phyloP scores from a whole-genome alignment of 2,329 filamentous ascomycete species.

The Cercospora canescens region DNA sequence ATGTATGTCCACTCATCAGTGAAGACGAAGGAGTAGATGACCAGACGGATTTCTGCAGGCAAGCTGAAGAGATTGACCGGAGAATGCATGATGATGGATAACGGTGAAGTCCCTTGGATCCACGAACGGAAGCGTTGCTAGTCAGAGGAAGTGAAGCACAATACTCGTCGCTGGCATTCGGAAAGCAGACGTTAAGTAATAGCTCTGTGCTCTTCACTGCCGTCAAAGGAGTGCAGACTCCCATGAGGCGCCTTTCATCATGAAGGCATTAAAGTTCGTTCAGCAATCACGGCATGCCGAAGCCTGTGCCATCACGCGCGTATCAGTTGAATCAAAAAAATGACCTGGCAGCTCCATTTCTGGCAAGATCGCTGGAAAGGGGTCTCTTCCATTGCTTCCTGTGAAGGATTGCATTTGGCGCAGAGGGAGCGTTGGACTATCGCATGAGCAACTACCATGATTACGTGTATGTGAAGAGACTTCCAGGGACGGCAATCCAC shows the following conservation, averaged over 20 bases:
- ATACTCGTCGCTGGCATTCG: neutral
- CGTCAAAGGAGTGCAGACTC: neutral
- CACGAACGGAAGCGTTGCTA: neutral
- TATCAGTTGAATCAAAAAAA: neutral
- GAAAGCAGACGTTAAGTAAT: neutral
- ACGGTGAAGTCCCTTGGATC: neutral
- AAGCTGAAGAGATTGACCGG: conserved; percentile 14
- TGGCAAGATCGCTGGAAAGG: conserved; percentile 5
- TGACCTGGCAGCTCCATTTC: neutral
- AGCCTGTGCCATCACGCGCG: neutral
- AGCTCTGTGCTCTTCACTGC: neutral
- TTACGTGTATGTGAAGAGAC: neutral
- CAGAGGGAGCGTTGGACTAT: neutral
- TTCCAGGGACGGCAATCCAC: neutral
- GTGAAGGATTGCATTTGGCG: neutral
- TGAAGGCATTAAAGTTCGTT: conserved; percentile 1
- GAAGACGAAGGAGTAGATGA: conserved; percentile 21
- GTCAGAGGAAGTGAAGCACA: neutral
- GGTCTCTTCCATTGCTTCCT: neutral
- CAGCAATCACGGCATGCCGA: neutral
- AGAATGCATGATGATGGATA: neutral
- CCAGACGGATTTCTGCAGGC: conserved; percentile 19
- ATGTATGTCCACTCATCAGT: conserved; percentile 16
- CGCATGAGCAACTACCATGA: neutral
- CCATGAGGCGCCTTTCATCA: neutral